phyloP scores from a whole-genome alignment of 1,284 basidiomycete species.

The Neotropicomus parvogracilis region DNA sequence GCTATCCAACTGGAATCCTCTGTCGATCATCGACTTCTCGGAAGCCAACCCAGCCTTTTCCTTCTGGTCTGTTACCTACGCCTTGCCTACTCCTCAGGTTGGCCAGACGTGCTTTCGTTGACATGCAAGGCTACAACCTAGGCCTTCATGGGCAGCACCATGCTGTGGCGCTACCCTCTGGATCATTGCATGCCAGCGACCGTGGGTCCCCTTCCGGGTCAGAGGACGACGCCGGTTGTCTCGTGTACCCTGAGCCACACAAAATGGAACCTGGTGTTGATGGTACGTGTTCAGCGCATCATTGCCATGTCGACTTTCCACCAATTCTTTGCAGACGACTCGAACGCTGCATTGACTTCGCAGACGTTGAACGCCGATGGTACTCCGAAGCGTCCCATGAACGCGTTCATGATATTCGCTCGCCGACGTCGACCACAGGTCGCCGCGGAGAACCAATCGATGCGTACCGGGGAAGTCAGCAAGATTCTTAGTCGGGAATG shows the following conservation, averaged over 20 bases:
- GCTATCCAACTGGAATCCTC: conserved; percentile 23
- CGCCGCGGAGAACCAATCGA: conserved; percentile 73
- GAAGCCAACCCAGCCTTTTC: conserved; percentile 10
- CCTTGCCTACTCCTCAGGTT: not conserved
- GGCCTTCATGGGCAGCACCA: conserved; percentile 14
- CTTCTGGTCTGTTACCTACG: conserved; percentile 10
- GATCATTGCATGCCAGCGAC: conserved; percentile 35
- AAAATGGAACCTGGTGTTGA: conserved; percentile 42
- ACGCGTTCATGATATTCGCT: conserved; percentile 88
- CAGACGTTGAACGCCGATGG: conserved; percentile 80
- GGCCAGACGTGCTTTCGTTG: conserved; percentile 8
- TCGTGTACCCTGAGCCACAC: conserved; percentile 34
- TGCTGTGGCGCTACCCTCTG: conserved; percentile 29
- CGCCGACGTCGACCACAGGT: conserved; percentile 76
- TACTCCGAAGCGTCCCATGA: conserved; percentile 83
- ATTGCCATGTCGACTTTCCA: conserved; percentile 11
- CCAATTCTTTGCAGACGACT: conserved; percentile 39
- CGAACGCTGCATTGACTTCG: conserved; percentile 56
- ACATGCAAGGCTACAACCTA: conserved; percentile 30
- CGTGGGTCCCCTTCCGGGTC: conserved; percentile 46
- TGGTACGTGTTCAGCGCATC: conserved; percentile 33
- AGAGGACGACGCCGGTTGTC: conserved; percentile 41
- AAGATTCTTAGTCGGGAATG: conserved; percentile 80
- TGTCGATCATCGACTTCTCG: conserved; percentile 30
- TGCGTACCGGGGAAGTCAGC: conserved; percentile 82